phyloP scores from a whole-genome alignment of 2,329 filamentous ascomycete species.

The Fusarium sp. region DNA sequence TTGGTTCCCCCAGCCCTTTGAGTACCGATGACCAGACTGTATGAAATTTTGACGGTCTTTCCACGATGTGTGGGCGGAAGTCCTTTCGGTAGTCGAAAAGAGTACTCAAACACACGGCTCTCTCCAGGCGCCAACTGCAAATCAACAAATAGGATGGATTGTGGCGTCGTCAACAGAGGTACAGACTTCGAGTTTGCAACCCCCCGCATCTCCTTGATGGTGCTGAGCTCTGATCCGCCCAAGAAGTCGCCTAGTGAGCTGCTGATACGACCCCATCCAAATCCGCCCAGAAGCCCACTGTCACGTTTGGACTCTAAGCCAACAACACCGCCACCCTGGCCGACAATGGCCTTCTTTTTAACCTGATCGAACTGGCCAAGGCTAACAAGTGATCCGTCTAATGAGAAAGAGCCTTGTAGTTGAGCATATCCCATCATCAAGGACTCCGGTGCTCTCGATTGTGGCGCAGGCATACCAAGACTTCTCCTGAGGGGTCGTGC shows the following conservation, averaged over 20 bases:
- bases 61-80: constrained; percentile 93
- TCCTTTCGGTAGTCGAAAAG: constrained; percentile 87
- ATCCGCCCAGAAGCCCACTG: constrained; percentile 83
- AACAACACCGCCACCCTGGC: constrained; percentile 88
- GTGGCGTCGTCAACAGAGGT: constrained; percentile 92
- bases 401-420: constrained; percentile 89
- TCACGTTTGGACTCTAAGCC: constrained; percentile 84
- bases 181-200: constrained; percentile 88
- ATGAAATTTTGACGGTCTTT: constrained; percentile 93
- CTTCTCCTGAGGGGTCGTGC: constrained; percentile 62
- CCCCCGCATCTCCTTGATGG: constrained; percentile 94
- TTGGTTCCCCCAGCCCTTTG: constrained; percentile 85
- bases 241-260: constrained; percentile 90
- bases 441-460: constrained; percentile 75
- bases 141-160: constrained; percentile 96
- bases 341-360: constrained; percentile 92
- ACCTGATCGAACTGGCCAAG: constrained; percentile 94
- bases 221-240: constrained; percentile 89
- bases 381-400: constrained; percentile 93
- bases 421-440: constrained; percentile 99
- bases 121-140: constrained; percentile 89
- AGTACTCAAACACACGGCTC: constrained; percentile 88
- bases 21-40: constrained; percentile 91
- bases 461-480: constrained; percentile 61
- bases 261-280: constrained; percentile 91